Evolutionary conservation across 75 land plant genomes (phyloP), one percentile per base, ranked within the genome.

Genomic region (Picea glauca): DNA sequence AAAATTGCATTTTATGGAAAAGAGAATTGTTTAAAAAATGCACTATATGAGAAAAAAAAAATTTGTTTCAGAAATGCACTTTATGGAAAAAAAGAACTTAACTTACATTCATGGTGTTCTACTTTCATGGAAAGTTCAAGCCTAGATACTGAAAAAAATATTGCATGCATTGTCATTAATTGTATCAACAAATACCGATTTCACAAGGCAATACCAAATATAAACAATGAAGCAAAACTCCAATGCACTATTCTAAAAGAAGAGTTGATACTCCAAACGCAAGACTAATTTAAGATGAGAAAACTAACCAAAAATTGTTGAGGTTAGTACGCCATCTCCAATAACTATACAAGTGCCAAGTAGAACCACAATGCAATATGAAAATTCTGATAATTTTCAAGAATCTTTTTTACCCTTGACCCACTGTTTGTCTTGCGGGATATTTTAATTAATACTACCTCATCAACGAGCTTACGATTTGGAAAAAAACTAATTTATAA

Each of bases 291-390:
- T 18, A 11, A 70, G 74, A 70, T 63, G 66, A n/a, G 40, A 70
- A 68, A 40, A 75, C 60, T 9, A n/a, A 91, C 93, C 93, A 62
- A 91, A 91, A 46, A 91, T 83, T 1, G 93, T 85, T 11, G 93
- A 91, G 58, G 92, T 90, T 3, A 91, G 81, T 13, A 87, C 81
- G 17, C 93, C 93, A 81, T 91, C 93, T 54, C 93, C 89, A 60
- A 91, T 91, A 21, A 91, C 90, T 92, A 91, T 91, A 64, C 93
- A 91, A 20, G 92, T 87, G 15, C 93, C 93, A 26, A 90, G 76
- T 75, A 91, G 62, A 58, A 85, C 93, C 21, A 91, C 78, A 90
- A 70, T 23, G 73, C 86, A 2, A 50, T 85, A n/a, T 79, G 87
- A 78, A 91, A 66, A 58, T 70, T 76, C 67, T 84, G 80, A 78